These are phyloP conservation scores for Ceratocystis smalleyi DNA, from an alignment of 2,329 filamentous ascomycete genomes.

Conservation along the genomic window DNA sequence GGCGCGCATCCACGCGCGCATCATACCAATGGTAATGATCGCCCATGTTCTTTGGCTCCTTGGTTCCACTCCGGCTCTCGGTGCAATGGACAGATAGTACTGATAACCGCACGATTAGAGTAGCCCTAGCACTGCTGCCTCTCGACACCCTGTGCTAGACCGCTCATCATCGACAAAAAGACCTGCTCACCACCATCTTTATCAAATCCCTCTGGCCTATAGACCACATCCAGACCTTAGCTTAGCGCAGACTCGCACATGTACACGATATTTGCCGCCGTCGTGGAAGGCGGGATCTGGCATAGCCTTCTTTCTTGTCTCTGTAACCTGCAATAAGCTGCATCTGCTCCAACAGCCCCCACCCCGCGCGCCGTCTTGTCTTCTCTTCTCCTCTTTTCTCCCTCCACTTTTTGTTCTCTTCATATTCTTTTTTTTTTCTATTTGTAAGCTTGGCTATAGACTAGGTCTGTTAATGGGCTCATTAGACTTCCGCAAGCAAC, in stretches of 20 bases:
- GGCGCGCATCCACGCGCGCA: background rate
- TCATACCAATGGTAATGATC: background rate
- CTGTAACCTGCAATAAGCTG: too few species aligned
- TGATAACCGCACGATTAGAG: too few species aligned
- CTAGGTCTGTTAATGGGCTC: background rate
- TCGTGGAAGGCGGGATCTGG: background rate
- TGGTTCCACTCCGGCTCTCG: too few species aligned
- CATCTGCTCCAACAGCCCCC: too few species aligned
- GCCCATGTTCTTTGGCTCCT: too few species aligned
- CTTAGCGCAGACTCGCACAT: background rate
- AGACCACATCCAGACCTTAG: background rate
- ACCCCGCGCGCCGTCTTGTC: too few species aligned
- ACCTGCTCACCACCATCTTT: too few species aligned
- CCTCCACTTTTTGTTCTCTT: background rate
- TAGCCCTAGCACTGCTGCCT: too few species aligned
- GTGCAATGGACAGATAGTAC: too few species aligned
- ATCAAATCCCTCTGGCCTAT: too few species aligned
- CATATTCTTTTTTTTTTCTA: background rate
- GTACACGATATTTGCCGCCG: background rate
- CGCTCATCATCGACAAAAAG: too few species aligned
- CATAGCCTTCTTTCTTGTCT: slow-evolving; percentile 3
- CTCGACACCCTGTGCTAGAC: too few species aligned
- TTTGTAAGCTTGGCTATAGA: background rate
- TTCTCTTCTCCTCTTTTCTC: background rate
- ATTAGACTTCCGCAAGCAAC: background rate